Base-by-base conservation (phyloP, 106 monocot species). In the Amphibolis antarctica region DNA sequence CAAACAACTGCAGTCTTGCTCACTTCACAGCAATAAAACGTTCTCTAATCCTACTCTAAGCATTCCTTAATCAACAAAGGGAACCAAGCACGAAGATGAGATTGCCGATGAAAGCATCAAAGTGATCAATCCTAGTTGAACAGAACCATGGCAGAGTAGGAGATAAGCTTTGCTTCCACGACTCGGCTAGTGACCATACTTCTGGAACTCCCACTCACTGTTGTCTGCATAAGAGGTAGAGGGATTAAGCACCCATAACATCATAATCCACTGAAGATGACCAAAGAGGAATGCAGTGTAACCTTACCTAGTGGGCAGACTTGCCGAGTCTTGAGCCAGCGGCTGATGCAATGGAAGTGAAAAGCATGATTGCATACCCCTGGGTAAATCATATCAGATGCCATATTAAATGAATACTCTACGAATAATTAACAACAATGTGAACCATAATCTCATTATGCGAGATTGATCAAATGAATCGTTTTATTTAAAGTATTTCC, bases 251-350 rank as follows among this genome's bases (percentile, higher is more conserved):
- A 28, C 1, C 10, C 19, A 60, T 25, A 25, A 12, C 56, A n/a
- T n/a, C n/a, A 36, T 58, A 28, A 9, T 31, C 15, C 11, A 9
- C 15, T 7, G 20, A 19, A 19, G n/a, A 36, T 10, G 29, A 42
- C 20, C 19, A 12, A 43, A 61, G 0, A 6, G 60, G 55, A 24
- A 24, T 26, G 24, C 13, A 20, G 64, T 49, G 53, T 28, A 55
- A 13, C 3, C 30, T 65, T 28, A 77, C 76, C 76, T 20, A 77
- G 65, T 47, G 76, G 76, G 30, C 76, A 77, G 1, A 92, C 87
- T 85, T 93, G 93, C 12, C 93, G 85, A 52, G 93, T 93, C 70
- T 93, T 93, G 63, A 93, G 85, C 93, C 93, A 93, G 53, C 93
- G 55, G 63, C 93, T 93, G 70, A 93, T 93, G 83, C 93, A 93